phyloP scores from a whole-genome alignment of 768 basidiomycete species.

The Hypholoma fasciculare region DNA sequence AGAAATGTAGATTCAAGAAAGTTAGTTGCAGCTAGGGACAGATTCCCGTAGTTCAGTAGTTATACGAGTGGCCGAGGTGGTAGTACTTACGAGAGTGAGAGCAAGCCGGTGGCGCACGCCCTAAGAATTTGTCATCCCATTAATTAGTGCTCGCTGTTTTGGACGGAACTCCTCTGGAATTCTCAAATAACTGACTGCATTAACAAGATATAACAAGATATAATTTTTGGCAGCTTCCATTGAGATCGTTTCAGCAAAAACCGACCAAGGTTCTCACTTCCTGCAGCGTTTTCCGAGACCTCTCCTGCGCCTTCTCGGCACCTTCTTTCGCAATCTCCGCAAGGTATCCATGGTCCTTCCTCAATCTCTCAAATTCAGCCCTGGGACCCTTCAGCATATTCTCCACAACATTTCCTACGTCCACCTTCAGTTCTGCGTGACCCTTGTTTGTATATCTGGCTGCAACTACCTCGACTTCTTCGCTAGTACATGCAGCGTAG shows the following conservation, averaged over 20 bases:
- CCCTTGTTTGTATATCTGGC: conserved; percentile 51
- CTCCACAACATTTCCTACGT: conserved; percentile 74
- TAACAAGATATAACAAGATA: no score
- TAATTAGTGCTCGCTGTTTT: no score
- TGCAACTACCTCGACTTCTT: conserved; percentile 45
- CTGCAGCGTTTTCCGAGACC: conserved; percentile 63
- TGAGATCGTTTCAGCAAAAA: conserved; percentile 20
- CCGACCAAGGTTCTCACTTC: conserved; percentile 74
- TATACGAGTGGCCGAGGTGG: not conserved
- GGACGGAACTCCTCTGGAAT: no score
- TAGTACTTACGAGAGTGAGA: not conserved
- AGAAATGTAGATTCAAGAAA: not conserved
- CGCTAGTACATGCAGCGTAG: conserved; percentile 68
- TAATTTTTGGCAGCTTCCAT: not conserved
- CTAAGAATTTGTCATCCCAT: not conserved
- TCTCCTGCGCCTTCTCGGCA: conserved; percentile 56
- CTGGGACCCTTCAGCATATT: conserved; percentile 66
- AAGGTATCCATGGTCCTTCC: conserved; percentile 61
- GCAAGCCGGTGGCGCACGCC: not conserved
- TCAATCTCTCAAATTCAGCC: conserved; percentile 64
- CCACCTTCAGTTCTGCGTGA: conserved; percentile 70
- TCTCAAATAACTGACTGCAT: no score
- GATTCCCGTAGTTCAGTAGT: not conserved
- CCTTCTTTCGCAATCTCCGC: conserved; percentile 63
- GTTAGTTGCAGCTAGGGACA: no score